Base-by-base conservation (phyloP, 2,329 filamentous ascomycete genomes). In the Sporothrix dimorphospora region DNA sequence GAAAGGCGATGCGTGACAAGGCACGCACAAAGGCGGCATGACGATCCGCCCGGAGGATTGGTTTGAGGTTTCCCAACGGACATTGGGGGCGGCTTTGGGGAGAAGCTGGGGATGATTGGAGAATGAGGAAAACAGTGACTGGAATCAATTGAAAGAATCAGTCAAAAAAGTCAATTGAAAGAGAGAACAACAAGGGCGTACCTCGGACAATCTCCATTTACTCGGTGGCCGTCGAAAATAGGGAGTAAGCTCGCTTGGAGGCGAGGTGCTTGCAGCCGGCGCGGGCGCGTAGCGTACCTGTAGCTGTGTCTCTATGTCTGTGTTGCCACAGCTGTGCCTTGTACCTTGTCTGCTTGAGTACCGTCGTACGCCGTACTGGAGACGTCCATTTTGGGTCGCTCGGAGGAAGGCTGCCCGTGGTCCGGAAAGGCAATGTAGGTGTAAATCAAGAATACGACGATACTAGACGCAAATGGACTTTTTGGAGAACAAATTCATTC, bases 381-480 rank as follows among this genome's bases (percentile, higher is more conserved):
- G 12, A 49, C n/a, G 47, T 45, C 59, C 40, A 9, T 45, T 42
- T 65, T 27, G n/a, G 59, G 59, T 40, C 11, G 38, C 1, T 47
- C 57, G 61, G 61, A 66, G 61, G n/a, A 66, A 24, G 61, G 21
- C 21, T 2, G 24, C 24, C 61, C 61, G 61, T n/a, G 40, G 8
- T 40, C 61, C 61, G 40, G 19, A 66, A 30, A 27, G 61, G 61
- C 6, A 47, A 30, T 66, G 21, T 47, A 47, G 12, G 61, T 66
- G 61, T 66, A 47, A 47, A 61, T 11, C 55, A 8, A 61, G 30
- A 30, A 55, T 55, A 55, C 53, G 53, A 55, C 53, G 53, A 30
- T 30, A 55, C 24, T 4, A 55, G 51, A 55, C 12, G 21, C 6
- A 14, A 55, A 24, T 14, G 21, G n/a, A 53, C n/a, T 8, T 3